These are phyloP conservation scores for Harringtonia aguacate DNA, from an alignment of 2,329 filamentous ascomycete species.

Conservation along the genomic window DNA sequence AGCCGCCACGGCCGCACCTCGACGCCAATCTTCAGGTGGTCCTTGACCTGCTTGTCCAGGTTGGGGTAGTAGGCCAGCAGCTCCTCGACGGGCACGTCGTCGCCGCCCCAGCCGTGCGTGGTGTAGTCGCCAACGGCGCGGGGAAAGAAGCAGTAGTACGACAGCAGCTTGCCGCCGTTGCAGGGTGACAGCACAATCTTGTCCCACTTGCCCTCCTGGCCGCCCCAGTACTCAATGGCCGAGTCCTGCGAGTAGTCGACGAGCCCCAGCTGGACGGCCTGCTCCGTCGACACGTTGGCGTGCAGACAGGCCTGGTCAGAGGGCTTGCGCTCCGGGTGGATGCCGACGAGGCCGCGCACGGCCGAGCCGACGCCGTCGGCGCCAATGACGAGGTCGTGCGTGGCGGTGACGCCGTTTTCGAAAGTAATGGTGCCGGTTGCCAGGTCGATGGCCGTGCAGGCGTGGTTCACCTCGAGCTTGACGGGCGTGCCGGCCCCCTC, in stretches of 20 bases:
- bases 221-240: slow-evolving; percentile 62
- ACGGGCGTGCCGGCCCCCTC: slow-evolving; percentile 42
- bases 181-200: slow-evolving; percentile 64
- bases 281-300: slow-evolving; percentile 50
- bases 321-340: slow-evolving; percentile 47
- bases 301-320: slow-evolving; percentile 53
- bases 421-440: slow-evolving; percentile 39
- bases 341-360: slow-evolving; percentile 53
- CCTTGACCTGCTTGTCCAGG: slow-evolving; percentile 45
- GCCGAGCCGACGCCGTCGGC: slow-evolving; percentile 44
- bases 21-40: slow-evolving; percentile 46
- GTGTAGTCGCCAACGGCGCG: slow-evolving; percentile 48
- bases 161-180: slow-evolving; percentile 41
- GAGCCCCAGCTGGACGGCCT: slow-evolving; percentile 48
- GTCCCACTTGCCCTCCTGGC: slow-evolving; percentile 41
- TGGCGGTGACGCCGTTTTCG: slow-evolving; percentile 34
- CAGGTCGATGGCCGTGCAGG: slow-evolving; percentile 38
- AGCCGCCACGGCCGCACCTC: slow-evolving; percentile 57
- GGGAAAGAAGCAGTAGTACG: slow-evolving; percentile 61
- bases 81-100: slow-evolving; percentile 32
- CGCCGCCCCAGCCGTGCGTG: slow-evolving; percentile 38
- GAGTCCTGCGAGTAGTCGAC: slow-evolving; percentile 50
- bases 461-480: slow-evolving; percentile 44
- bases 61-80: slow-evolving; percentile 49
- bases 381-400: slow-evolving; percentile 51